Base-by-base conservation (phyloP, 2,329 filamentous ascomycete genomes). In the Curvularia verruculosa region DNA sequence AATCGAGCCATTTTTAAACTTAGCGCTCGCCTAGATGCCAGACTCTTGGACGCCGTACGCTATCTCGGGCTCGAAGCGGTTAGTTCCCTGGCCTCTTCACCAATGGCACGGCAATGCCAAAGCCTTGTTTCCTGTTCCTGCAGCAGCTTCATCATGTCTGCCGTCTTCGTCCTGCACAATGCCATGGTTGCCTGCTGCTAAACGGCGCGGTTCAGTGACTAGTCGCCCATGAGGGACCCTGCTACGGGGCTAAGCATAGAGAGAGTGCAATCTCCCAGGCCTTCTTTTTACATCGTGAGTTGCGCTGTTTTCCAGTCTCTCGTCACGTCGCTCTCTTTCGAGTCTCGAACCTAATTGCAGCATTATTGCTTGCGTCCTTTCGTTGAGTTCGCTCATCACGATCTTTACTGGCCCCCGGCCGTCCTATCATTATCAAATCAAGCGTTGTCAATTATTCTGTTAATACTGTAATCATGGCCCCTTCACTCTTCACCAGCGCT, bases 341-440 rank as follows among this genome's bases (percentile, higher is more conserved):
- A 68, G 70, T 66, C 59, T 63, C 49, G 61, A 60, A 54, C 58
- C 43, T 69, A 69, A 68, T 72, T 67, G 75, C 71, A 66, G 67
- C 70, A 64, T 26, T 75, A 60, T 79, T 73, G 80, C 82, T 81
- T 84, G 82, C 81, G 82, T 85, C 81, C 83, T 76, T 75, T 85
- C 83, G 56, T 83, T 85, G 68, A 69, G 64, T 39, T 62, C 54
- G 62, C 61, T 75, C 75, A 68, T 70, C 74, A 73, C 73, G 63
- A 67, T 75, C 74, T 68, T 73, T 76, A 68, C 67, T 71, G 75
- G 75, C 75, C 56, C 69, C 63, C 61, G 60, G 73, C 72, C 73
- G 70, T 70, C 77, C 76, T 69, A 69, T 77, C 71, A 58, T 68
- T 73, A 52, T 21, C 65, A 68, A 74, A 56, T 44, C 68, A 67